phyloP scores from a whole-genome alignment of 768 basidiomycete genomes.

The Pleurotus tuber-regium region DNA sequence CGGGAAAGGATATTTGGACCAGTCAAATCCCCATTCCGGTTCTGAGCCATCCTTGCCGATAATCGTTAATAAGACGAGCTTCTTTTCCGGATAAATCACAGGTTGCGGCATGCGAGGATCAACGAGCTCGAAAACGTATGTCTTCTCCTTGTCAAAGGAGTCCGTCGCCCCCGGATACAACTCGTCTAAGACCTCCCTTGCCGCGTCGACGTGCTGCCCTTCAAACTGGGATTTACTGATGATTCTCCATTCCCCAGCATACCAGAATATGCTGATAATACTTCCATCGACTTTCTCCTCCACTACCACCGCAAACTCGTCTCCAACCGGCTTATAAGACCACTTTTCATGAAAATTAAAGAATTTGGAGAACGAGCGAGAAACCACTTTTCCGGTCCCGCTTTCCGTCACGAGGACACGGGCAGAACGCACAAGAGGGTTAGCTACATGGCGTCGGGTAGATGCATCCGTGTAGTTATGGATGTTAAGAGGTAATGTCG shows the following conservation, averaged over 20 bases:
- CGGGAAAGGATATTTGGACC: constrained; percentile 13
- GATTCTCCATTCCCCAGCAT: constrained; percentile 10
- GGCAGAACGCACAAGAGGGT: constrained; percentile 9
- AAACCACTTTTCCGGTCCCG: constrained; percentile 7
- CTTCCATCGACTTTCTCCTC: constrained; percentile 17
- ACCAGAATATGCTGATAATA: constrained; percentile 14
- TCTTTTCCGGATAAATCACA: constrained; percentile 1
- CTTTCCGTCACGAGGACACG: constrained; percentile 12
- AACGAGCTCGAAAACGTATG: constrained; percentile 15
- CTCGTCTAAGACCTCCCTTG: constrained; percentile 9
- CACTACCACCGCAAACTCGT: constrained; percentile 3
- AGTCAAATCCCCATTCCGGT: constrained; percentile 12
- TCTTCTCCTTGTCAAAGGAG: constrained; percentile 9
- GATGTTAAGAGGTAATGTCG: constrained; percentile 11
- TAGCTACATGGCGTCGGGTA: background rate
- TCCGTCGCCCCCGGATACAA: constrained; percentile 6
- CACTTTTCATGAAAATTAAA: constrained; percentile 12
- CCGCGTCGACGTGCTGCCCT: constrained; percentile 8
- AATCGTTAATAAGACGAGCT: constrained; percentile 10
- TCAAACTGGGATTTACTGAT: constrained; percentile 12
- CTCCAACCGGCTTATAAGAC: constrained; percentile 10
- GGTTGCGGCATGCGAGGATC: constrained; percentile 1
- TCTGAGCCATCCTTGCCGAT: constrained; percentile 13
- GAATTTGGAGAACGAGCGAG: constrained; percentile 14
- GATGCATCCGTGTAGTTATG: constrained; percentile 12